Base-by-base conservation (phyloP, 257 asterid genomes). In the Solanum pinnatisectum region DNA sequence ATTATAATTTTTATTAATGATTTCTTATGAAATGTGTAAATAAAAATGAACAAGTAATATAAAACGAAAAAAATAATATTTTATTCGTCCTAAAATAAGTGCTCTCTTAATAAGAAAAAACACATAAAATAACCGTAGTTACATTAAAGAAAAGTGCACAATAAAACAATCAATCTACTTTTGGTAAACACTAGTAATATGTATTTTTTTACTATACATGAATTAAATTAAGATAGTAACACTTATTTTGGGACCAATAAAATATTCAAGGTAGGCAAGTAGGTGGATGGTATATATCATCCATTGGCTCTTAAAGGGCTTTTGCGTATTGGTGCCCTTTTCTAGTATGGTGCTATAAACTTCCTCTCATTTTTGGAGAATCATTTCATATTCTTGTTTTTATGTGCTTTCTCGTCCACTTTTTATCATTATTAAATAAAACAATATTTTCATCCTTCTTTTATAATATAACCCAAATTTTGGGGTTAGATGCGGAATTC, bases 1-100 rank as follows among this genome's bases (percentile, higher is more conserved):
- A 20, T 7, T 59, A 22, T 22, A 3, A 3, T 59, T 59, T 8
- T 22, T 59, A 59, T 59, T 59, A 16, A 52, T 16, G 4, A 52
- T 52, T 16, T 52, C 63, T 52, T 52, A 52, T 16, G 23, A 52
- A 16, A 16, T 6, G 0, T 16, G 8, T 52, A 52, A 52, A 52
- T 5, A 52, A 52, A 59, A 59, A 59, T 20, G n/a, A 23, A 60
- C 11, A 60, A 60, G 1, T 10, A 23, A 63, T 23, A n/a, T 4
- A 2, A 63, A n/a, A 10, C 0, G 0, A 1, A 65, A 6, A 11
- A 65, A 65, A 11, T 0, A 2, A 10, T 63, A 4, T 23, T 63
- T 63, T 1, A 4, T n/a, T 63, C 8, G 0, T 63, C 3, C 30
- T 10, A 63, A 63, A 60, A 60, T 9, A n/a, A 63, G 7, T 25